A percentile compares a stretch with the other conserved stretches of the same genome.
Evolutionary conservation across 495 filamentous ascomycete species (phyloP).

Genomic region (Aspergillus coremiiformis): DNA sequence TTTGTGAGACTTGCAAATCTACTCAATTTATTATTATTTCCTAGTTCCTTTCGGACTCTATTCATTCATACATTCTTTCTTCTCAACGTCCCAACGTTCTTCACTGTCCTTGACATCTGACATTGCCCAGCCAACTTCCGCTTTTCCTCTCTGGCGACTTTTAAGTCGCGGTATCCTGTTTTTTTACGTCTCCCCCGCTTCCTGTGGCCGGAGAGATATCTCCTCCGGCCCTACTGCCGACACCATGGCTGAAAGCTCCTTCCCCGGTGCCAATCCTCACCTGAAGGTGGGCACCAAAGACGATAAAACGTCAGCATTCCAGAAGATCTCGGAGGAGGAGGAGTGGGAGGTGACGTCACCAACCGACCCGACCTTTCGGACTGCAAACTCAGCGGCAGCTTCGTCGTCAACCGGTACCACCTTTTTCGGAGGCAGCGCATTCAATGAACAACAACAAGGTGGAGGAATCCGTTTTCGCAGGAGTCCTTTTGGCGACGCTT

Average conservation of each 20-base stretch:
- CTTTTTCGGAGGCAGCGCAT: constrained; percentile 27
- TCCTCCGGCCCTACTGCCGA: constrained; percentile 23
- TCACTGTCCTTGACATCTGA: constrained; percentile 5
- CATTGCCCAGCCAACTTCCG: constrained; percentile 9
- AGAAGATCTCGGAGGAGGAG: constrained; percentile 53
- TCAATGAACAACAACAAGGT: constrained; percentile 11
- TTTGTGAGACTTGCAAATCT: neutral
- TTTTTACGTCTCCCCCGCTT: constrained; percentile 17
- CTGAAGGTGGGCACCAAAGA: constrained; percentile 30
- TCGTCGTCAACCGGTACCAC: constrained; percentile 17
- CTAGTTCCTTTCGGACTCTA: too few relatives aligned
- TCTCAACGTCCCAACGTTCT: constrained; percentile 1
- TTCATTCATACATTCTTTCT: constrained; percentile 5
- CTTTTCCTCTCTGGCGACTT: constrained; percentile 4
- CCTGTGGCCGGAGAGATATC: constrained; percentile 26
- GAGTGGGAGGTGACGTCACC: constrained; percentile 59
- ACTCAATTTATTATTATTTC: neutral
- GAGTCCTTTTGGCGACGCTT: constrained; percentile 30
- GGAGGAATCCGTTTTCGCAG: constrained; percentile 27
- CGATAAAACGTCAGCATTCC: constrained; percentile 30
- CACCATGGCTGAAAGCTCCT: constrained; percentile 47
- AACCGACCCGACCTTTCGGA: constrained; percentile 48
- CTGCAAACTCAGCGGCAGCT: constrained; percentile 23
- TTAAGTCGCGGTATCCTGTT: constrained; percentile 8
- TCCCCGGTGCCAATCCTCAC: constrained; percentile 53